Evolutionary conservation across 164 flowering plant species (phyloP).

Genomic region (Taxillus chinensis): DNA sequence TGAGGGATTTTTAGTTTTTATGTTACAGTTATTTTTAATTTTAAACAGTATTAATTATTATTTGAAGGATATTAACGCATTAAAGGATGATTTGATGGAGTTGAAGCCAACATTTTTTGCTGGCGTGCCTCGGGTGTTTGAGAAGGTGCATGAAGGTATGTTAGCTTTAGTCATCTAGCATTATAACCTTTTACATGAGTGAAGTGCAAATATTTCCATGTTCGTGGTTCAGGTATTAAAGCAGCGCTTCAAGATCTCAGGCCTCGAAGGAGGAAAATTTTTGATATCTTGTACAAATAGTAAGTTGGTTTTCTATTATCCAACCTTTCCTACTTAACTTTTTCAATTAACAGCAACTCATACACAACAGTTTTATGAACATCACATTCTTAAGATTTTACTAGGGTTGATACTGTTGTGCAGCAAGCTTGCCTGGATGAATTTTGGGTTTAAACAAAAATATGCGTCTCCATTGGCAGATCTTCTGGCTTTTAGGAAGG

Average conservation of each 20-base stretch:
- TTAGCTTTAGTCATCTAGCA: not conserved
- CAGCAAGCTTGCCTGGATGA: slow-evolving; percentile 91
- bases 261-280: slow-evolving; percentile 55
- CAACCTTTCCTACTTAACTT: too few species aligned
- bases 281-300: slow-evolving; percentile 61
- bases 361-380: too few species aligned
- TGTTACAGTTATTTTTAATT: too few species aligned
- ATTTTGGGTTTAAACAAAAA: slow-evolving; percentile 61
- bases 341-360: too few species aligned
- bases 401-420: not conserved
- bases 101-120: slow-evolving; percentile 87
- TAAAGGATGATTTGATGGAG: slow-evolving; percentile 78
- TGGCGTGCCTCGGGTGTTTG: slow-evolving; percentile 91
- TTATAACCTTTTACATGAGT: not conserved
- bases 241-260: slow-evolving; percentile 57
- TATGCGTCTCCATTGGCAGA: slow-evolving; percentile 82
- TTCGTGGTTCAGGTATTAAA: slow-evolving; percentile 41
- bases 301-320: slow-evolving; percentile 21
- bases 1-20: too few species aligned
- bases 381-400: too few species aligned
- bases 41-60: not conserved
- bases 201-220: not conserved
- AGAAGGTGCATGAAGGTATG: slow-evolving; percentile 78
- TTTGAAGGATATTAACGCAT: slow-evolving; percentile 57
- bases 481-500: slow-evolving; percentile 91